Conservation (phyloP, 805 yeast species). For the Candida lessepsii region DNA sequence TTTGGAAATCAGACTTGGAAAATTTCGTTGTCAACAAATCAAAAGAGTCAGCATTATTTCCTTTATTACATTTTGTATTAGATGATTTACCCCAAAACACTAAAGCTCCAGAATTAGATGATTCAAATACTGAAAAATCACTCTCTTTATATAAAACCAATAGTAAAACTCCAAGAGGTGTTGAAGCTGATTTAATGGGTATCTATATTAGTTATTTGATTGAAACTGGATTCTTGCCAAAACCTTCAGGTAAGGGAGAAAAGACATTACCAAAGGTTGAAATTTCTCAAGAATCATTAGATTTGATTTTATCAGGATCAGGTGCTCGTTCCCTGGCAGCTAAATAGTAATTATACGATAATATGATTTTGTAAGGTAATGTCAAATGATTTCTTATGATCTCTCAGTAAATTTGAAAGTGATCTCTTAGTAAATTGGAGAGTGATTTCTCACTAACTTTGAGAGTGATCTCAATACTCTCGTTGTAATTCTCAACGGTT, state of each 20-base stretch:
- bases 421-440: no score
- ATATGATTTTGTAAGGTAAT: no score
- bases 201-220: constrained; percentile 77
- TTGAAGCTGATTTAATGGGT: constrained; percentile 64
- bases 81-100: constrained; percentile 90
- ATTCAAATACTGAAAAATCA: constrained; percentile 71
- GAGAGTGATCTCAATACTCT: no score
- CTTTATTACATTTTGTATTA: constrained; percentile 88
- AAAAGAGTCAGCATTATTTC: constrained; percentile 85
- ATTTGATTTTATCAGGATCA: constrained; percentile 60
- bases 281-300: constrained; percentile 55
- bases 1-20: constrained; percentile 80
- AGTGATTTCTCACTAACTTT: no score
- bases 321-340: constrained; percentile 75
- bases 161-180: constrained; percentile 69
- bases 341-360: constrained; percentile 16
- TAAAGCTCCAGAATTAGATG: constrained; percentile 94
- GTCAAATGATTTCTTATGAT: no score
- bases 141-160: constrained; percentile 50
- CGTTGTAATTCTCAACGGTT: no score
- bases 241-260: constrained; percentile 48
- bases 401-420: no score
- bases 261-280: constrained; percentile 53
- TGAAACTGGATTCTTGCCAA: constrained; percentile 75
- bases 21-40: constrained; percentile 69